phyloP scores from a whole-genome alignment of 768 basidiomycete genomes.

The Cystobasidiopsis lactophilus region DNA sequence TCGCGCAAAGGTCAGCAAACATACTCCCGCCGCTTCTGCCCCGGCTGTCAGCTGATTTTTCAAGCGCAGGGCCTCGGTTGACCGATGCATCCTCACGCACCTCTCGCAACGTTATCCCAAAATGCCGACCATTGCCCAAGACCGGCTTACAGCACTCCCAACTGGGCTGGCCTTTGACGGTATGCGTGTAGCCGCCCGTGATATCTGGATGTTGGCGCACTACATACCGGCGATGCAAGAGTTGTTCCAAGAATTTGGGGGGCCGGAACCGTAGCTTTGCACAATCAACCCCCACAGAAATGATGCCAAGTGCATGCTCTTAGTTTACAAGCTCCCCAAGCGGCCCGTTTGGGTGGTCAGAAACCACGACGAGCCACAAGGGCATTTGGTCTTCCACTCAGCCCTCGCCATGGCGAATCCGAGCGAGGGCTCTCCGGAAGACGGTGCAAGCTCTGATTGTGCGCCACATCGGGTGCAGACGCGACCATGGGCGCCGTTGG shows the following conservation, averaged over 20 bases:
- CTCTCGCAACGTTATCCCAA: conserved; percentile 89
- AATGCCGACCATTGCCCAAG: conserved; percentile 36
- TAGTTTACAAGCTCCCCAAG: no score
- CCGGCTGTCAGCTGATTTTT: background rate
- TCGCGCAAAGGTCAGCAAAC: conserved; percentile 41
- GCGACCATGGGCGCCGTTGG: no score
- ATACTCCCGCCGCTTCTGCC: background rate
- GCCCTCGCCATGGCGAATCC: no score
- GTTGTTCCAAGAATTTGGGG: conserved; percentile 24
- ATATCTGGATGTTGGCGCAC: conserved; percentile 66
- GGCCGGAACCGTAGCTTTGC: no score
- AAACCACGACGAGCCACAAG: no score
- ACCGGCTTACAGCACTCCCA: conserved; percentile 24
- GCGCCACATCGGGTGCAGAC: no score
- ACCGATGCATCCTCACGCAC: conserved; percentile 73
- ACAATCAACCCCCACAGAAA: no score
- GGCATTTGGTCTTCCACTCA: no score
- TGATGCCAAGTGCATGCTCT: no score
- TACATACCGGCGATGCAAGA: conserved; percentile 49
- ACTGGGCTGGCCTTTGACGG: conserved; percentile 67
- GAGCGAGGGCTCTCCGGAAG: no score
- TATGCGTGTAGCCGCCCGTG: conserved; percentile 43
- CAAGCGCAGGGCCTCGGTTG: conserved; percentile 58
- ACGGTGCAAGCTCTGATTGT: no score
- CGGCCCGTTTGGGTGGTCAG: no score